Base-by-base conservation (phyloP, 148 eudicot genomes). In the Spergularia marina region DNA sequence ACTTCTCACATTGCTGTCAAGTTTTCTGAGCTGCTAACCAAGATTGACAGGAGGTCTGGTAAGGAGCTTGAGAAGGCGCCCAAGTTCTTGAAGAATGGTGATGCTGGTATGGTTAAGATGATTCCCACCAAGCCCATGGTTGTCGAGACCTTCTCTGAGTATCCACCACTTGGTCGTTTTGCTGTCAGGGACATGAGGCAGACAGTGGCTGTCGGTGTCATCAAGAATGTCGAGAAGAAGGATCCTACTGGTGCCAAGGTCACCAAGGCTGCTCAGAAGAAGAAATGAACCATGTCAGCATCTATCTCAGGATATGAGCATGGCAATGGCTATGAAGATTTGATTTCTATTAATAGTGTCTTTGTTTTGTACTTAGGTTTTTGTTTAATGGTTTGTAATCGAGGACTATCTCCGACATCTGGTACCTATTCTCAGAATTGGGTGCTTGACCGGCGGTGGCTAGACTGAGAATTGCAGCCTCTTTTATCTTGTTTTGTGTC, bases 71-170 rank as follows among this genome's bases (percentile, higher is more conserved):
- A 82, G 79, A 82, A 82, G 79, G 84, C 74, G 82, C 84, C 84
- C 2, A 82, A 82, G 77, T 78, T 80, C 62, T 70, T 83, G 83
- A 83, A 83, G 78, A 83, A 83, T 56, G 85, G 85, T 1, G 86
- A 83, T 77, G 83, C 86, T 40, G 86, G 86, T 40, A 73, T 83
- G 69, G 76, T 83, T 18, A 83, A 80, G 81, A 83, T 83, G 86
- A 40, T 80, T 74, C 86, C 86, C 49, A 83, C 86, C 83, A 83
- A 83, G 83, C 86, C 86, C 58, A 83, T 83, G 86, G 86, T 83
- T 36, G 86, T 83, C 56, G 86, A 83, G 81, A 83, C 86, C 5
- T 83, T 83, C 41, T 17, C 86, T 4, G 76, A 80, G 83, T 83
- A 83, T 73, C 76, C 86, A 18, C 86, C 86, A 0, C 86, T 83